These are phyloP conservation scores for Wickerhamiella infanticola DNA, from an alignment of 1,139 yeast genomes.

Conservation along the genomic window DNA sequence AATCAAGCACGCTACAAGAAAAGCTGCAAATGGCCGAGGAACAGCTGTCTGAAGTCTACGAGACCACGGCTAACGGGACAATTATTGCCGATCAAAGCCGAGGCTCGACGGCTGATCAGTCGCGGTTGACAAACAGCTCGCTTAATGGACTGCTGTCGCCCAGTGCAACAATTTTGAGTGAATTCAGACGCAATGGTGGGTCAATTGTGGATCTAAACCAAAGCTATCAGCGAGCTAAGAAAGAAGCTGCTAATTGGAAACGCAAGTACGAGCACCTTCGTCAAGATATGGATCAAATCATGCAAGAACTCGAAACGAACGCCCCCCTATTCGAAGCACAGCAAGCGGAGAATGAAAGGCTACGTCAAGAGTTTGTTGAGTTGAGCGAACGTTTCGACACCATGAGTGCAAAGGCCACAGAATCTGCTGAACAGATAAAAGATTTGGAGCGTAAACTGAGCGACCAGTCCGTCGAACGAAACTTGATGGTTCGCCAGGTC, in stretches of 20 bases:
- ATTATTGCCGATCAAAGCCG: no score
- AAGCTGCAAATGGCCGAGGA: constrained; percentile 20
- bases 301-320: constrained; percentile 60
- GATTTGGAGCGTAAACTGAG: constrained; percentile 16
- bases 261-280: constrained; percentile 58
- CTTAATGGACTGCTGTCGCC: constrained; percentile 24
- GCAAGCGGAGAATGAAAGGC: constrained; percentile 34
- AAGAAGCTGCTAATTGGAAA: constrained; percentile 53
- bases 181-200: constrained; percentile 36
- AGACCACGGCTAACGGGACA: not conserved
- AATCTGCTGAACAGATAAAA: constrained; percentile 30
- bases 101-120: not conserved
- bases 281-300: constrained; percentile 50
- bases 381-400: constrained; percentile 27
- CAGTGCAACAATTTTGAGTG: constrained; percentile 32
- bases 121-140: no score
- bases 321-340: constrained; percentile 65
- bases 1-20: constrained; percentile 17
- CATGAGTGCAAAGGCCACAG: constrained; percentile 32
- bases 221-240: constrained; percentile 47
- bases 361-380: constrained; percentile 18
- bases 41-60: not conserved
- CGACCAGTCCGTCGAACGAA: constrained; percentile 20
- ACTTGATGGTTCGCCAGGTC: constrained; percentile 37
- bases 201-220: constrained; percentile 55